Evolutionary conservation across 2,329 filamentous ascomycete genomes (phyloP).

Genomic region (Teratosphaeria viscida): DNA sequence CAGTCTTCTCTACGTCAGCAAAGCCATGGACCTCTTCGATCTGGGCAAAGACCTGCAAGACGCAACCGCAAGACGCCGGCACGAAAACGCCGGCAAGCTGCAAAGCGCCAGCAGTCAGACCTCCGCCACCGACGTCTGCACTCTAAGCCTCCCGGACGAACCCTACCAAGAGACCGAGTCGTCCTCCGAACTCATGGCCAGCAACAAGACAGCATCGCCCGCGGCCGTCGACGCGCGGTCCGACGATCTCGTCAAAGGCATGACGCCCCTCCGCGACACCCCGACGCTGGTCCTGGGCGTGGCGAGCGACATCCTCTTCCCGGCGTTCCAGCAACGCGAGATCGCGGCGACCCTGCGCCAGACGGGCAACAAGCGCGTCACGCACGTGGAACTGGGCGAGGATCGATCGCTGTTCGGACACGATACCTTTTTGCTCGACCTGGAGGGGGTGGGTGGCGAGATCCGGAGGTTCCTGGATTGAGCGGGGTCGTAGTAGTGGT

Average conservation of each 20-base stretch:
- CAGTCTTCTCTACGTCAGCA: constrained; percentile 89
- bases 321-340: constrained; percentile 95
- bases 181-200: constrained; percentile 28
- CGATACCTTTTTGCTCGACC: constrained; percentile 87
- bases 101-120: constrained; percentile 24
- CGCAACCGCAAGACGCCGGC: constrained; percentile 51
- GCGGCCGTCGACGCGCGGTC: constrained; percentile 46
- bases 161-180: constrained; percentile 82
- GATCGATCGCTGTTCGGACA: constrained; percentile 93
- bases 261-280: constrained; percentile 61
- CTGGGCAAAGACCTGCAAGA: constrained; percentile 62
- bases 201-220: constrained; percentile 17
- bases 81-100: constrained; percentile 49
- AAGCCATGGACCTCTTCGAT: constrained; percentile 98
- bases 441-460: constrained; percentile 82
- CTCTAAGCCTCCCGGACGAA: constrained; percentile 66
- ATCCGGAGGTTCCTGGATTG: constrained; percentile 67
- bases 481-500: constrained; percentile 4
- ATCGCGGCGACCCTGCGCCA: constrained; percentile 72
- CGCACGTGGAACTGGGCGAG: constrained; percentile 84
- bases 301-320: constrained; percentile 91
- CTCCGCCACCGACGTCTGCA: constrained; percentile 49
- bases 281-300: constrained; percentile 87
- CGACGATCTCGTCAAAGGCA: constrained; percentile 65
- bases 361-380: constrained; percentile 69